Percentiles rank a stretch among this genome's conserved stretches.
phyloP scores from a whole-genome alignment of 1,139 yeast species.

The Candida albicans region DNA sequence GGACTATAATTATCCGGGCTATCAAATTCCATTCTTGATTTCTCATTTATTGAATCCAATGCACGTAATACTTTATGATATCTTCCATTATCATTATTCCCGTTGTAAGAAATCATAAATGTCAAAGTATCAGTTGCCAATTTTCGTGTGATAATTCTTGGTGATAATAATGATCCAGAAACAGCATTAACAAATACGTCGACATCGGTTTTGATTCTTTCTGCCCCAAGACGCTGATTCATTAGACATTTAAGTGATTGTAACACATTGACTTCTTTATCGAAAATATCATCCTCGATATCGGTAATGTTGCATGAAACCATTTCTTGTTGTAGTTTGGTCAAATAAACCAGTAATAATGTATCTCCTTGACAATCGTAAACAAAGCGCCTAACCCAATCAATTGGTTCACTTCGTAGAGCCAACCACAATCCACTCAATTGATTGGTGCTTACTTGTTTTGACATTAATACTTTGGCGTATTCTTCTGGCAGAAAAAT shows the following conservation, averaged over 20 bases:
- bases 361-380: conserved; percentile 87
- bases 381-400: conserved; percentile 80
- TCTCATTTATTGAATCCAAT: conserved; percentile 59
- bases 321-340: conserved; percentile 41
- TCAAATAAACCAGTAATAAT: conserved; percentile 54
- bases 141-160: conserved; percentile 71
- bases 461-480: conserved; percentile 71
- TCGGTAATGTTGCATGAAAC: conserved; percentile 34
- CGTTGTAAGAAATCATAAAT: conserved; percentile 46
- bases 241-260: conserved; percentile 49
- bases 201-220: conserved; percentile 42
- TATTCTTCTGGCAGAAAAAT: conserved; percentile 71
- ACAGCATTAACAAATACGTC: conserved; percentile 43
- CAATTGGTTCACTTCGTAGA: conserved; percentile 84
- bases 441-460: conserved; percentile 67
- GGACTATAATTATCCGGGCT: conserved; percentile 10
- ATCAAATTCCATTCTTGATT: conserved; percentile 55
- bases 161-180: conserved; percentile 49
- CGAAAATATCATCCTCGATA: conserved; percentile 46
- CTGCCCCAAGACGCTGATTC: conserved; percentile 48
- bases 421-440: conserved; percentile 88
- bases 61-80: conserved; percentile 65
- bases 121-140: conserved; percentile 76
- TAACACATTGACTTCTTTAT: conserved; percentile 48
- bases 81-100: conserved; percentile 39